phyloP scores from a whole-genome alignment of 2,329 filamentous ascomycete genomes.

The Leptographium flavum region DNA sequence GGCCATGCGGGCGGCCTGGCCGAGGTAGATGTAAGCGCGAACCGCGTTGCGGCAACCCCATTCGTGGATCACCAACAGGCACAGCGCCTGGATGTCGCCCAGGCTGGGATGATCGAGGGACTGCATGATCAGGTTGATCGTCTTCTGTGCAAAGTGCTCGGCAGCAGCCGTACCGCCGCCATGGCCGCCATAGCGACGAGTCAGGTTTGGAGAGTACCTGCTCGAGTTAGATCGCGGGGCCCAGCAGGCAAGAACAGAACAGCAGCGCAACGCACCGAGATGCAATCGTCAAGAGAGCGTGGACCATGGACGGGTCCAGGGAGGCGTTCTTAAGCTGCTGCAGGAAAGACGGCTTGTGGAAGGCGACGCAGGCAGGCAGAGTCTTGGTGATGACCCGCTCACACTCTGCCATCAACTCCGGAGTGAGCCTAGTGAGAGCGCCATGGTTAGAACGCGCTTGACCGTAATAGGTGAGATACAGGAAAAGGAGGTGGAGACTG shows the following conservation, averaged over 20 bases:
- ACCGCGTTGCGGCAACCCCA: conserved; percentile 49
- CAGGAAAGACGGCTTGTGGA: conserved; percentile 48
- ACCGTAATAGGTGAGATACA: background rate
- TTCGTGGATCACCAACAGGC: conserved; percentile 47
- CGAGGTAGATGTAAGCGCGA: conserved; percentile 47
- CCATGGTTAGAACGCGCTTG: background rate
- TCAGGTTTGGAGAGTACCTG: conserved; percentile 41
- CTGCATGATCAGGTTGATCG: conserved; percentile 40
- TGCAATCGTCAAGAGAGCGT: conserved; percentile 42
- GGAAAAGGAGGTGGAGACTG: background rate
- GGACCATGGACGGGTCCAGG: conserved; percentile 41
- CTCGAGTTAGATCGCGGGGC: background rate
- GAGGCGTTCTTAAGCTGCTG: conserved; percentile 43
- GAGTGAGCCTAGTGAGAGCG: conserved; percentile 28
- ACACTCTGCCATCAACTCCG: conserved; percentile 43
- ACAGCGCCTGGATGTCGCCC: conserved; percentile 46
- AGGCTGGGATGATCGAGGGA: conserved; percentile 44
- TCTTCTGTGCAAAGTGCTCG: conserved; percentile 45
- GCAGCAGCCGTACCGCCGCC: conserved; percentile 35
- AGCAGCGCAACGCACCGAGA: conserved; percentile 33
- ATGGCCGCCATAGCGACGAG: conserved; percentile 43
- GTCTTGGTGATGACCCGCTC: conserved; percentile 47
- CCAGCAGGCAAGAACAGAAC: background rate
- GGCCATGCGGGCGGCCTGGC: conserved; percentile 48
- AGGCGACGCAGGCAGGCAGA: conserved; percentile 45